phyloP scores from a whole-genome alignment of 345 rosid genomes.

The Mangifera indica region DNA sequence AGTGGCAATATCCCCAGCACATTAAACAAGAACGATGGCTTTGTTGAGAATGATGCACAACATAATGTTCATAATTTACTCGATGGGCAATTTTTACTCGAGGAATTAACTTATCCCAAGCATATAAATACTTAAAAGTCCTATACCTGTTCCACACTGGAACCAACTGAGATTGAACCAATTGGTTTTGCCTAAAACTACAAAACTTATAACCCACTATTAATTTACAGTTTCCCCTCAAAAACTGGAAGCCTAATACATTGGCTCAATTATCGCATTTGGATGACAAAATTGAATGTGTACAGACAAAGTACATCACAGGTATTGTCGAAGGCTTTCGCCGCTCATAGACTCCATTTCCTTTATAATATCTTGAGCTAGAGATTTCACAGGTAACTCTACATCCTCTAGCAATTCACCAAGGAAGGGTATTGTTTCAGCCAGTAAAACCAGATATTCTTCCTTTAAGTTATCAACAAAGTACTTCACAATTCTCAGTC shows the following conservation, averaged over 20 bases:
- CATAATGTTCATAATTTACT: no score
- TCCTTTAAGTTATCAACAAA: conserved; percentile 79
- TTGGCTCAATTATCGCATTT: background rate
- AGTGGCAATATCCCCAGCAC: no score
- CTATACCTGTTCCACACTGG: background rate
- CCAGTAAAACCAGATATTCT: conserved; percentile 71
- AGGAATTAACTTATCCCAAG: background rate
- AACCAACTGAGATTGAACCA: background rate
- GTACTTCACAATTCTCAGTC: conserved; percentile 68
- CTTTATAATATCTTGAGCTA: conserved; percentile 78
- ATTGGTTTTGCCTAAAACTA: background rate
- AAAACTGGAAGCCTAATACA: background rate
- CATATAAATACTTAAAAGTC: background rate
- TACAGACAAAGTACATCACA: conserved; percentile 28
- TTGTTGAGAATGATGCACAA: no score
- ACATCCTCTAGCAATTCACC: conserved; percentile 86
- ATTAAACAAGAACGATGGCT: no score
- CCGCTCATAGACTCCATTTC: conserved; percentile 92
- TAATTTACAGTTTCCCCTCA: conserved; percentile 8
- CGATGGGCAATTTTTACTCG: background rate
- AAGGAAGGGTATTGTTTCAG: conserved; percentile 88
- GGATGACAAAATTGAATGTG: background rate
- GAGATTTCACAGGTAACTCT: conserved; percentile 72
- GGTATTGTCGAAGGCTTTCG: conserved; percentile 67
- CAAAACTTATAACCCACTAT: conserved; percentile 9